Evolutionary conservation across 2,329 filamentous ascomycete genomes (phyloP).

Genomic region (Cercospora beticola): DNA sequence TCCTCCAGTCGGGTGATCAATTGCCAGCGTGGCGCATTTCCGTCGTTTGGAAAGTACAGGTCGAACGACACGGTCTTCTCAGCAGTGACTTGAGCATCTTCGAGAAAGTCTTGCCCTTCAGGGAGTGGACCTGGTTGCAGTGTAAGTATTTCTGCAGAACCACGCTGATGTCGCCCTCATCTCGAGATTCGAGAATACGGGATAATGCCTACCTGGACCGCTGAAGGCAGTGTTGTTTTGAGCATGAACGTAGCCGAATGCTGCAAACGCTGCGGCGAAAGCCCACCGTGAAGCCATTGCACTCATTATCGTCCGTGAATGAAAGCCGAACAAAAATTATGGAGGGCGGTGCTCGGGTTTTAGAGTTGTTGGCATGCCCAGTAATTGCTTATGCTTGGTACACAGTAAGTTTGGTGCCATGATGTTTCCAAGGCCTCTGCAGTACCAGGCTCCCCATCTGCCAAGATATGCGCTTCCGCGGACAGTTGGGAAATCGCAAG

Average conservation of each 20-base stretch:
- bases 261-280: slow-evolving; percentile 1
- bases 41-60: slow-evolving; percentile 12
- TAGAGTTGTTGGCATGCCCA: slow-evolving; percentile 2
- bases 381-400: slow-evolving; percentile 14
- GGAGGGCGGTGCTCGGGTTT: neutral
- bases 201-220: slow-evolving; percentile 8
- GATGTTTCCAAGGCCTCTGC: slow-evolving; percentile 9
- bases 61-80: slow-evolving; percentile 15
- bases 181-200: neutral
- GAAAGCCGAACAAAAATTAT: neutral
- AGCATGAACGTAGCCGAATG: slow-evolving; percentile 5
- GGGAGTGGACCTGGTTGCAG: slow-evolving; percentile 1
- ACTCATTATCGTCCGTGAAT: neutral
- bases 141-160: neutral
- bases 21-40: slow-evolving; percentile 14
- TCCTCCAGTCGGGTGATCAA: slow-evolving; percentile 12
- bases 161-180: neutral
- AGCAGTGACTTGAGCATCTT: slow-evolving; percentile 1
- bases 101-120: slow-evolving; percentile 6
- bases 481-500: neutral
- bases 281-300: slow-evolving; percentile 4
- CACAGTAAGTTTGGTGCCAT: slow-evolving; percentile 4
- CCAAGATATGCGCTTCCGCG: neutral
- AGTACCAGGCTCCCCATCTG: slow-evolving; percentile 1
- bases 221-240: slow-evolving; percentile 15